Conservation (phyloP, 1,139 yeast species). For the Candida sanyaensis region DNA sequence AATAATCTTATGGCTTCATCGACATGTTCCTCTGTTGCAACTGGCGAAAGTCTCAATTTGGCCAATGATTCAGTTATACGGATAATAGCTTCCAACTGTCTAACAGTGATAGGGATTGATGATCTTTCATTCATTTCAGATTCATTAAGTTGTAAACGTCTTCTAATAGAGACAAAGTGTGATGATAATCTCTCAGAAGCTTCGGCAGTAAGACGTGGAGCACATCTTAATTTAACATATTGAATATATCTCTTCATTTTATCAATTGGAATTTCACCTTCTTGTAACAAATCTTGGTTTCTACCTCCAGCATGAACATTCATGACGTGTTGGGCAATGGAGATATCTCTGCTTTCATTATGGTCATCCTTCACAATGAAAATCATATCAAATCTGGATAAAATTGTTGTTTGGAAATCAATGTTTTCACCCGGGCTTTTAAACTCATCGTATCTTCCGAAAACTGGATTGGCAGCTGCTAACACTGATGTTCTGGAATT, state of each 20-base stretch:
- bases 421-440: conserved; percentile 97
- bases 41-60: conserved; percentile 76
- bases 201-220: conserved; percentile 86
- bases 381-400: conserved; percentile 98
- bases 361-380: conserved; percentile 96
- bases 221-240: conserved; percentile 86
- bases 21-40: conserved; percentile 87
- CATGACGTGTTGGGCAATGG: conserved; percentile 94
- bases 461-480: conserved; percentile 98
- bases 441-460: conserved; percentile 94
- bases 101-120: conserved; percentile 93
- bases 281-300: conserved; percentile 48
- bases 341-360: conserved; percentile 78
- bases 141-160: conserved; percentile 80
- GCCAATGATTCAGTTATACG: conserved; percentile 96
- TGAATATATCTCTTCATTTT: conserved; percentile 91
- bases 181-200: conserved; percentile 94
- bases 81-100: conserved; percentile 96
- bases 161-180: conserved; percentile 89
- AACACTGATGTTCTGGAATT: conserved; percentile 95
- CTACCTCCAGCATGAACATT: conserved; percentile 85
- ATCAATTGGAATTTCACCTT: conserved; percentile 87
- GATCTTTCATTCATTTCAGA: conserved; percentile 84
- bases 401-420: conserved; percentile 94
- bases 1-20: conserved; percentile 94